Percentiles rank a stretch among this genome's conserved stretches.
phyloP scores from a whole-genome alignment of 208 protist genomes.

The Trypanosoma avium region DNA sequence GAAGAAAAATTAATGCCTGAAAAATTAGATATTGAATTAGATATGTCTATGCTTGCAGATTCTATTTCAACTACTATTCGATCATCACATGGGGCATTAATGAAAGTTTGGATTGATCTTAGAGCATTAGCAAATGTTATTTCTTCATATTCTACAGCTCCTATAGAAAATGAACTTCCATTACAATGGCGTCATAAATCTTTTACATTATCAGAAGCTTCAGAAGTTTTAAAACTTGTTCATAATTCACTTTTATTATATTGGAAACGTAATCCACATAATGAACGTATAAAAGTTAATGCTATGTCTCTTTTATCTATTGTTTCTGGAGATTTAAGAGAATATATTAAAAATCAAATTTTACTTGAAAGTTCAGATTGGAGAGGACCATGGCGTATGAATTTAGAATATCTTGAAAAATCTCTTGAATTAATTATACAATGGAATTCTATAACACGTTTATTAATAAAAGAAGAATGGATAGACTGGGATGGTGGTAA shows the following conservation, averaged over 20 bases:
- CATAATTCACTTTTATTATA: constrained; percentile 52
- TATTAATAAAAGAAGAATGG: constrained; percentile 66
- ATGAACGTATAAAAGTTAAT: constrained; percentile 70
- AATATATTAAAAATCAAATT: constrained; percentile 80
- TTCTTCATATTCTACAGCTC: constrained; percentile 47
- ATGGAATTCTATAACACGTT: constrained; percentile 57
- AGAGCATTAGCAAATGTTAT: constrained; percentile 70
- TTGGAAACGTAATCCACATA: constrained; percentile 64
- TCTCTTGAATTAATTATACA: constrained; percentile 61
- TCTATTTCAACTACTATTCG: constrained; percentile 35
- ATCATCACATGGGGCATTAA: constrained; percentile 44
- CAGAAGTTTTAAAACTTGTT: constrained; percentile 74
- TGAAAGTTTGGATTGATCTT: constrained; percentile 81
- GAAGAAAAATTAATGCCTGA: constrained; percentile 21
- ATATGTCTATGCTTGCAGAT: constrained; percentile 47
- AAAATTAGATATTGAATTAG: constrained; percentile 12
- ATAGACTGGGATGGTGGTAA: constrained; percentile 67
- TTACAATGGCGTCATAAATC: constrained; percentile 79
- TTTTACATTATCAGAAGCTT: constrained; percentile 69
- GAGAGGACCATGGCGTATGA: constrained; percentile 80
- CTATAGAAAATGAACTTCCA: constrained; percentile 78
- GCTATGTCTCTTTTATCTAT: constrained; percentile 80
- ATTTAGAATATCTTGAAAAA: constrained; percentile 43
- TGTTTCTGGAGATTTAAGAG: constrained; percentile 80
- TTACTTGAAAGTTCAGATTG: constrained; percentile 71